Evolutionary conservation across 1,284 basidiomycete species (phyloP), one percentile per base, ranked within the genome.

Genomic region (Pseudomicrostroma phylloplanum): DNA sequence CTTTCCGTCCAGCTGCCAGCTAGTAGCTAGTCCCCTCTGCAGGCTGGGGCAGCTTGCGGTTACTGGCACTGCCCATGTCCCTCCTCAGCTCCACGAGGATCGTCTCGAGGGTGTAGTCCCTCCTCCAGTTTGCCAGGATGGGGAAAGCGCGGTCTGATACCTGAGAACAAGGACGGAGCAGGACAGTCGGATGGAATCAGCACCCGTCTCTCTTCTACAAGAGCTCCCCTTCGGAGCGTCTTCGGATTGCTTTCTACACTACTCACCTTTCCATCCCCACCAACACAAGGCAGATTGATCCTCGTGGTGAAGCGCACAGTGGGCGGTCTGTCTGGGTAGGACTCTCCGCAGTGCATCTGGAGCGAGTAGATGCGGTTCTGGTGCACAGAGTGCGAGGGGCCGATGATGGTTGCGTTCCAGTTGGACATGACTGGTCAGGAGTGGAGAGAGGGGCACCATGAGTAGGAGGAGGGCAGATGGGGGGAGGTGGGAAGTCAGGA

Each of bases 331-430:
- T 93, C 90, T 7, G 96, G 94, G 80, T 98, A 98, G 6, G 80
- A 70, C 7, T 86, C 83, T 42, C 88, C 90, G 78, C 94, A 97
- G 74, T 84, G 83, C 79, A 98, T 93, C 83, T 89, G 90, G 73
- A 98, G 86, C 64, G 88, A 90, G 85, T 97, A 98, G 82, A 98
- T 98, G 59, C 94, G 86, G 82, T 98, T 98, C 85, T 98, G 92
- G 81, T 94, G 92, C 12, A 94, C 91, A 21, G 74, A 74, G 83
- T 97, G 93, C 62, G 92, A 92, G 40, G 96, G 94, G 9, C 94
- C 96, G 68, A 98, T 91, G 82, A 98, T 94, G 12, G 96, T 98
- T 48, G 93, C 94, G 79, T 96, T 97, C 94, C 94, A 98, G 79
- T 92, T 86, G 81, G 87, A 90, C 94, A 98, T 97, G 66, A 74